Percentiles rank a stretch among this genome's conserved stretches.
Conservation (phyloP, 305 asterid species). For the Fraxinus floribunda region DNA sequence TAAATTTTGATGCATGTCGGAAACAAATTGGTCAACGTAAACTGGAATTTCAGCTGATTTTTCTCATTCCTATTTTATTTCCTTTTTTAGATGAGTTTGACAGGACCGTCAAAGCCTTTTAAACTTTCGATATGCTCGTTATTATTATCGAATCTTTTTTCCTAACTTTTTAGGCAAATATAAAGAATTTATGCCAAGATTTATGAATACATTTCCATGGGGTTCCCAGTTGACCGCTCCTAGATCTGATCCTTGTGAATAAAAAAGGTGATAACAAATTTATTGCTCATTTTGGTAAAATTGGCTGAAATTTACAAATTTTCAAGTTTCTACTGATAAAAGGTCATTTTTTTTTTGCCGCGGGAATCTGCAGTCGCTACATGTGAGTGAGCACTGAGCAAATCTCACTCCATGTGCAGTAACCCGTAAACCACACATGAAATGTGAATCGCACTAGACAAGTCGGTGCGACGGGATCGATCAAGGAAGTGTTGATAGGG, state of each 20-base stretch:
- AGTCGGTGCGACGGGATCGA: no score
- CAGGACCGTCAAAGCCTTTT: no score
- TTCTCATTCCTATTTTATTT: not conserved
- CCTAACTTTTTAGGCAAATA: not conserved
- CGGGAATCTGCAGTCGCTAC: no score
- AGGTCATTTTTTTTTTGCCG: no score
- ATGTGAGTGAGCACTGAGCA: no score
- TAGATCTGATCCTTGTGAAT: not conserved
- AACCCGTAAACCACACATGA: no score
- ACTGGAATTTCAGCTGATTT: not conserved
- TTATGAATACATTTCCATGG: not conserved
- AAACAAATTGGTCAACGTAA: no score
- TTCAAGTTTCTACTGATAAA: no score
- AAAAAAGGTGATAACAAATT: not conserved
- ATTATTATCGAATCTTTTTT: not conserved
- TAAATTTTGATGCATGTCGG: not conserved
- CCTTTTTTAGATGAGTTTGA: not conserved
- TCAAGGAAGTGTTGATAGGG: no score
- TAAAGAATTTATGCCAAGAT: not conserved
- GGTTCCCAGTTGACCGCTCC: not conserved
- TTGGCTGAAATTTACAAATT: no score
- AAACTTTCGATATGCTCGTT: not conserved
- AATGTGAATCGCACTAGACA: no score
- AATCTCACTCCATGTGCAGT: no score
- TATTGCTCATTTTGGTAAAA: not conserved